Conservation (phyloP, 495 filamentous ascomycete species). For the Hypoxylon fuscum region DNA sequence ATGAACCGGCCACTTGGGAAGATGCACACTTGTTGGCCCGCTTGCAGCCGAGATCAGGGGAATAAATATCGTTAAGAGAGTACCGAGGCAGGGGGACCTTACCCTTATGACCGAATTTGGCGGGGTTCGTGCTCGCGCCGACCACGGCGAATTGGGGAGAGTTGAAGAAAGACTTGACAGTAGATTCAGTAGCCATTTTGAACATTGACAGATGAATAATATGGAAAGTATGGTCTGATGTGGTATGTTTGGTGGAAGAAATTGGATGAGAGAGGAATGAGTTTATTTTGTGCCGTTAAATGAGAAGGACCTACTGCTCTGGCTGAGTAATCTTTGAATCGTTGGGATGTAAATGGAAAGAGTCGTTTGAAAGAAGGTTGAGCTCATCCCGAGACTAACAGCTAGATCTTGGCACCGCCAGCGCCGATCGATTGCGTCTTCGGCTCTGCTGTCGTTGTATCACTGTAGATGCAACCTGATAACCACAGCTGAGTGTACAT, state of each 20-base stretch:
- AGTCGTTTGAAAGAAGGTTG: conserved; percentile 10
- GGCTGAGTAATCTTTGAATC: conserved; percentile 34
- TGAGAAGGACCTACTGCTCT: conserved; percentile 8
- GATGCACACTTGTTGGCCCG: conserved; percentile 8
- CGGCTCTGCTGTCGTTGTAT: background rate
- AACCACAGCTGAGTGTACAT: conserved; percentile 29
- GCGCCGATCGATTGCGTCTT: conserved; percentile 28
- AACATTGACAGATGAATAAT: conserved; percentile 17
- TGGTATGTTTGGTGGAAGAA: conserved; percentile 21
- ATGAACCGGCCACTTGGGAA: conserved; percentile 19
- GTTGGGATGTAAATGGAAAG: conserved; percentile 19
- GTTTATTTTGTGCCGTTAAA: conserved; percentile 25
- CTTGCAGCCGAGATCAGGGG: conserved; percentile 29
- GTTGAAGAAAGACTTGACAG: conserved; percentile 82
- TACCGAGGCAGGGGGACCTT: conserved; percentile 24
- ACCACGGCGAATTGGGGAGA: conserved; percentile 88
- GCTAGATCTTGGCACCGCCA: conserved; percentile 16
- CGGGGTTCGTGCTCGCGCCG: conserved; percentile 82
- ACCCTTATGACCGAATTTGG: conserved; percentile 94
- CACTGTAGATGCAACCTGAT: conserved; percentile 22
- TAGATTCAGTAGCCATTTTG: conserved; percentile 62
- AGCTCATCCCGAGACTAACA: conserved; percentile 18
- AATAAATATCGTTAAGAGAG: background rate
- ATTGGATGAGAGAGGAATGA: conserved; percentile 5
- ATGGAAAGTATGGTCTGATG: conserved; percentile 8